Conservation (phyloP, 2,329 filamentous ascomycete genomes). For the Nigrograna mackinnonii region DNA sequence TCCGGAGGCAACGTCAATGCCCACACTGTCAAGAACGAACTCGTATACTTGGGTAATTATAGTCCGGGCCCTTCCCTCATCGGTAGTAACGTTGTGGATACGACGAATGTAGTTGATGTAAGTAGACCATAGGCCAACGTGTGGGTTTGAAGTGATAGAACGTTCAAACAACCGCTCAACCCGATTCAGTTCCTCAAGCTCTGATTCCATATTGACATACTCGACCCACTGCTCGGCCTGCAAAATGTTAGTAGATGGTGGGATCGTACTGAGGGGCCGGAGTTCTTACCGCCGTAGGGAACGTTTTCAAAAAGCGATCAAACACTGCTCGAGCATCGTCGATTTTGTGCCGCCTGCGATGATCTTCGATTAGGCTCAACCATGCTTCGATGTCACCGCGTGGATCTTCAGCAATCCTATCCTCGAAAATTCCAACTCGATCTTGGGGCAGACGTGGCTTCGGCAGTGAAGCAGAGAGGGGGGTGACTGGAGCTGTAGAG, state of each 20-base stretch:
- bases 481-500: constrained; percentile 45
- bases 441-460: constrained; percentile 69
- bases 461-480: constrained; percentile 34
- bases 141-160: constrained; percentile 76
- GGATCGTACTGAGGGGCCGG: constrained; percentile 1
- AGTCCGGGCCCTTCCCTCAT: constrained; percentile 76
- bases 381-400: constrained; percentile 92
- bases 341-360: constrained; percentile 78
- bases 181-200: constrained; percentile 69
- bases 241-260: constrained; percentile 49
- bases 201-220: constrained; percentile 87
- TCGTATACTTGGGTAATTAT: constrained; percentile 88
- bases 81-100: constrained; percentile 82
- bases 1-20: constrained; percentile 87
- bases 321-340: constrained; percentile 81
- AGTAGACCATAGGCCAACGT: constrained; percentile 86
- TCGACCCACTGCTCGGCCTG: constrained; percentile 91
- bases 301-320: constrained; percentile 83
- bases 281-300: constrained; percentile 91
- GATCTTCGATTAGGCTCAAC: constrained; percentile 83
- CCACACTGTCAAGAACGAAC: constrained; percentile 86
- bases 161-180: constrained; percentile 84
- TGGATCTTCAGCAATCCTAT: constrained; percentile 88
- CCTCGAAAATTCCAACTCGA: constrained; percentile 79
- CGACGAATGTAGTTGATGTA: constrained; percentile 96